Percentiles rank a stretch among this genome's conserved stretches.
Conservation (phyloP, 73 alveolate species). For the Halteria grandinella region DNA sequence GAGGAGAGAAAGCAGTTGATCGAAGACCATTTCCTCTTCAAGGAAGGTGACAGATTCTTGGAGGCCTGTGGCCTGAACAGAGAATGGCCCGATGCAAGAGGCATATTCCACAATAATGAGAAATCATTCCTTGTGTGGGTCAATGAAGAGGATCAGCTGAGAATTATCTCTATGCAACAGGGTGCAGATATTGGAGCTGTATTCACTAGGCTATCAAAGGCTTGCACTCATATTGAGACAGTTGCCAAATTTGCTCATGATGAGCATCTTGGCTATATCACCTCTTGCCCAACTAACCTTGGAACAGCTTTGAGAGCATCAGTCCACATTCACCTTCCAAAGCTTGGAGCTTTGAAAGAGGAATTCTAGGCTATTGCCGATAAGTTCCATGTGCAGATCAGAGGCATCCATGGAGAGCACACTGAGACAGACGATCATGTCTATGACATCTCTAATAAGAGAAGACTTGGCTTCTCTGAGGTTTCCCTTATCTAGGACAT, state of each 20-base stretch:
- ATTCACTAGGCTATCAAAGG: constrained; percentile 48
- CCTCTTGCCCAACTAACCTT: constrained; percentile 54
- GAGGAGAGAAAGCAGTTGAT: constrained; percentile 44
- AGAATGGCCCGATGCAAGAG: constrained; percentile 14
- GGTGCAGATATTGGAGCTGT: constrained; percentile 30
- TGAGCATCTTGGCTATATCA: constrained; percentile 60
- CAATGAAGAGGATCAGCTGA: constrained; percentile 48
- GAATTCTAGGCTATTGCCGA: constrained; percentile 36
- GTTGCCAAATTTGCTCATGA: constrained; percentile 55
- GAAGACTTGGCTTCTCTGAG: constrained; percentile 60
- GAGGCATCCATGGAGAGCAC: constrained; percentile 69
- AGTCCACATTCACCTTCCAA: constrained; percentile 49
- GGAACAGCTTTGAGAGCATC: constrained; percentile 64
- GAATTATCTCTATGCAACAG: constrained; percentile 29
- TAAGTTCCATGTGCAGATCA: constrained; percentile 42
- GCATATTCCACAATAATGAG: not conserved
- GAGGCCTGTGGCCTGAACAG: constrained; percentile 32
- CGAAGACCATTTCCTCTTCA: constrained; percentile 57
- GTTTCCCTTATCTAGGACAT: constrained; percentile 56
- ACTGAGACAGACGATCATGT: constrained; percentile 48
- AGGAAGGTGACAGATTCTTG: constrained; percentile 47
- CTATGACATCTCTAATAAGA: constrained; percentile 55
- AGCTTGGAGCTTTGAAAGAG: not conserved
- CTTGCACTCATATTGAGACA: constrained; percentile 34
- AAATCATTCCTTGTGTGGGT: constrained; percentile 38